Evolutionary conservation across 2,329 filamentous ascomycete genomes (phyloP).

Genomic region (Apiospora kogelbergensis): DNA sequence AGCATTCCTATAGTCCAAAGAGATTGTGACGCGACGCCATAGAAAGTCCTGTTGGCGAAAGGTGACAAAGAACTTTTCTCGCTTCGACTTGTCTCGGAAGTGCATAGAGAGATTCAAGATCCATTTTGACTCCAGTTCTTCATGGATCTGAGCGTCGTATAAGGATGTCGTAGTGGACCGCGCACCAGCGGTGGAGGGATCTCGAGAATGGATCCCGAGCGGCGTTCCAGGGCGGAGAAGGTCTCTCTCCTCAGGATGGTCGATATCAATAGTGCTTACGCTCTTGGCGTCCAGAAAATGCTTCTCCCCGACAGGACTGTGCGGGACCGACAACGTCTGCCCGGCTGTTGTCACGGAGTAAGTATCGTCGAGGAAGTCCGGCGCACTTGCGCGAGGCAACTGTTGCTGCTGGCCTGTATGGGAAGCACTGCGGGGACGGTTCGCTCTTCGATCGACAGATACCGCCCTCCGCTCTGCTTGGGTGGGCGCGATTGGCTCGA

Average conservation of each 20-base stretch:
- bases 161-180: conserved; percentile 51
- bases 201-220: conserved; percentile 18
- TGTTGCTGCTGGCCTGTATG: conserved; percentile 27
- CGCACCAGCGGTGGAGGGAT: conserved; percentile 36
- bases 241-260: conserved; percentile 10
- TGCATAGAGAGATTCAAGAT: conserved; percentile 98
- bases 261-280: conserved; percentile 20
- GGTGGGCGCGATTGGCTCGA: conserved; percentile 65
- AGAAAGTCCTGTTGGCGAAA: conserved; percentile 77
- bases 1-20: conserved; percentile 85
- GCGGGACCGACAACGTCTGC: conserved; percentile 28
- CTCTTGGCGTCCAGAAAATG: conserved; percentile 28
- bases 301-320: conserved; percentile 34
- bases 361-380: conserved; percentile 40
- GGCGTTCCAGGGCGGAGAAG: conserved; percentile 13
- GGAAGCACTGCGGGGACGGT: conserved; percentile 35
- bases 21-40: conserved; percentile 89
- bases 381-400: conserved; percentile 49
- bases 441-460: conserved; percentile 58
- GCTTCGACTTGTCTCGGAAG: conserved; percentile 86
- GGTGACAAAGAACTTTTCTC: conserved; percentile 98
- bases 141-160: conserved; percentile 66
- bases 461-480: conserved; percentile 69
- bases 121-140: conserved; percentile 86
- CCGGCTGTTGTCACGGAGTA: conserved; percentile 25